Evolutionary conservation across 371 early-diverging fungal genomes (phyloP).

Genomic region (Chytridium lagenaria): DNA sequence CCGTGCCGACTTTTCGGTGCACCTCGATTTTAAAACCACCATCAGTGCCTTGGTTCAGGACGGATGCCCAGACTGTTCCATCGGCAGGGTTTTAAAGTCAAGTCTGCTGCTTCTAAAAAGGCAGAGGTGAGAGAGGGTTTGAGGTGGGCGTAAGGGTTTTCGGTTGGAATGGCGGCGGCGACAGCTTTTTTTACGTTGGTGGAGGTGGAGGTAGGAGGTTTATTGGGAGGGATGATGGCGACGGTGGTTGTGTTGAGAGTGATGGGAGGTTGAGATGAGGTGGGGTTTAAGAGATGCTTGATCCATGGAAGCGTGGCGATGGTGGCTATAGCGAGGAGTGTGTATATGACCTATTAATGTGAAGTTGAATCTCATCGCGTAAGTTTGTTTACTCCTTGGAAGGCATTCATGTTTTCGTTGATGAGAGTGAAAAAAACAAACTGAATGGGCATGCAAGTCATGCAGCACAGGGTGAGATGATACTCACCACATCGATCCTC

Average conservation of each 20-base stretch:
- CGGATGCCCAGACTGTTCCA: constrained; percentile 34
- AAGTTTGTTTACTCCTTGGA: too few relatives aligned
- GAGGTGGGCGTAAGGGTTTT: constrained; percentile 13
- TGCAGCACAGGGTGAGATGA: too few relatives aligned
- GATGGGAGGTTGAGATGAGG: neutral
- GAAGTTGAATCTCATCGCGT: too few relatives aligned
- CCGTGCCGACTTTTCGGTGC: constrained; percentile 29
- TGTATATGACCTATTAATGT: too few relatives aligned
- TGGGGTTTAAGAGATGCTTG: neutral
- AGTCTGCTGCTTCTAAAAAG: constrained; percentile 21
- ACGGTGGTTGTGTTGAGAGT: neutral
- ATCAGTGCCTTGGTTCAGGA: constrained; percentile 22
- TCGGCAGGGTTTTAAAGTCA: constrained; percentile 25
- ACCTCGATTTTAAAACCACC: constrained; percentile 41
- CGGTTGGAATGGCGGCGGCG: neutral
- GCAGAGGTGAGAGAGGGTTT: neutral
- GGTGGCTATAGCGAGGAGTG: too few relatives aligned
- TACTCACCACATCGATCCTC: too few relatives aligned
- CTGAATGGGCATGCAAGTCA: too few relatives aligned
- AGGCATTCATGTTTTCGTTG: too few relatives aligned
- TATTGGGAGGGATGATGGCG: neutral
- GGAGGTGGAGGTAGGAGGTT: neutral
- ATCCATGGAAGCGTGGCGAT: neutral
- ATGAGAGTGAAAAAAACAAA: too few relatives aligned
- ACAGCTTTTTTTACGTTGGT: neutral